Evolutionary conservation across 2,329 filamentous ascomycete genomes (phyloP).

Genomic region (Lecanicillium sp.): DNA sequence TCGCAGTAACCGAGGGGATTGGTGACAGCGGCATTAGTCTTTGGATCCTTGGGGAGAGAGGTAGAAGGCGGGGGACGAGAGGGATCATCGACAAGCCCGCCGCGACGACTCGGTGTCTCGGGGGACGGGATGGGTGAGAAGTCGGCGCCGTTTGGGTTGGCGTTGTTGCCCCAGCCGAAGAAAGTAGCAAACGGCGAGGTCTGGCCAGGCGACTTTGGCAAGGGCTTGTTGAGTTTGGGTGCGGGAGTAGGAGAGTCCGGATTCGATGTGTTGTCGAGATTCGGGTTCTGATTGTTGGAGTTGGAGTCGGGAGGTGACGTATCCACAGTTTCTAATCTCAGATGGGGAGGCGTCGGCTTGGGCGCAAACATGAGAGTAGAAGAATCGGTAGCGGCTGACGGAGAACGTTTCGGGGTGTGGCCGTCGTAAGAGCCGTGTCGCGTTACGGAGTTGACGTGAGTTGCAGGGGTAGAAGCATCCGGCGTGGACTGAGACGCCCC

Average conservation of each 20-base stretch:
- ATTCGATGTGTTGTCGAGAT: constrained; percentile 18
- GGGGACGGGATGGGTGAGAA: constrained; percentile 51
- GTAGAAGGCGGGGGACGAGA: constrained; percentile 22
- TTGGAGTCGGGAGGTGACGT: constrained; percentile 20
- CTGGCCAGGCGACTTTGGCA: constrained; percentile 48
- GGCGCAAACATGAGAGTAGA: constrained; percentile 40
- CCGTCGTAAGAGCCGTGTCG: constrained; percentile 25
- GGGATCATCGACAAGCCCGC: constrained; percentile 28
- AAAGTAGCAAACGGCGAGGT: constrained; percentile 44
- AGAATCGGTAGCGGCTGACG: background rate
- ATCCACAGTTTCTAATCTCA: constrained; percentile 42
- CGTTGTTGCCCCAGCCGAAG: constrained; percentile 45
- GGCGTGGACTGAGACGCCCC: constrained; percentile 22
- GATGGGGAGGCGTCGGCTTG: constrained; percentile 47
- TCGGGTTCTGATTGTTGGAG: constrained; percentile 22
- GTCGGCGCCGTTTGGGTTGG: constrained; percentile 32
- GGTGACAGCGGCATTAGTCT: constrained; percentile 35
- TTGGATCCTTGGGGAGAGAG: constrained; percentile 29
- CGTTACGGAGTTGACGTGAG: constrained; percentile 15
- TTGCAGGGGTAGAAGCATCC: constrained; percentile 23
- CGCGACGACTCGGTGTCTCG: constrained; percentile 35
- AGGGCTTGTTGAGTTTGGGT: constrained; percentile 46
- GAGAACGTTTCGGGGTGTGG: constrained; percentile 27
- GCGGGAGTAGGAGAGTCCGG: constrained; percentile 22
- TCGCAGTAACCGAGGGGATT: constrained; percentile 45